Evolutionary conservation across 495 filamentous ascomycete species (phyloP), one percentile per base, ranked within the genome.

Genomic region (Xylaria curta): DNA sequence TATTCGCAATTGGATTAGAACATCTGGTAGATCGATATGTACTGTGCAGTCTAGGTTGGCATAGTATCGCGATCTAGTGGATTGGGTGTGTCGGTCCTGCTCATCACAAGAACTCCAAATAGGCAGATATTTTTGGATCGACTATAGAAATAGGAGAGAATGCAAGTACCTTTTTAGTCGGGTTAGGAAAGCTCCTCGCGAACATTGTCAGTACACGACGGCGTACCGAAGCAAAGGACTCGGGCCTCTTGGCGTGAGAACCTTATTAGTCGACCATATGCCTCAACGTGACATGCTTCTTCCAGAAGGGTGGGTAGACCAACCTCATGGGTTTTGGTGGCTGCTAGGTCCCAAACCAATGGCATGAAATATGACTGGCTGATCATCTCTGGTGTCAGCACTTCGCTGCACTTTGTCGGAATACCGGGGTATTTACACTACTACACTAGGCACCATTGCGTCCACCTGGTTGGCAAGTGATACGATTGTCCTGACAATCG

Each of bases 221-320:
- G 46, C 8, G 46, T 42, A 66, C 69, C 60, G 61, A 58, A 51
- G 31, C 53, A 40, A 65, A 65, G 31, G 38, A 33, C 19, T 26
- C 17, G 21, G 51, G 49, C 42, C 26, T 58, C 70, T 72, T 72
- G 70, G 70, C 70, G 70, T 72, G 70, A 72, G 70, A 72, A 72
- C 70, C 70, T 72, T 72, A 72, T 72, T 68, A 72, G 19, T 44
- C 44, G 44, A 26, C 26, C 31, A 47, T 69, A 69, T 69, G 54
- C 26, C 56, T 59, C n/a, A 7, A 64, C 40, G 49, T 54, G 66
- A 54, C 56, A 65, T 59, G 71, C 65, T 68, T 69, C 65, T 68
- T 69, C 71, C 59, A 73, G 71, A 73, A 69, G 58, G 65, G 51
- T 71, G 69, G 47, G 61, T 51, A 49, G 42, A 65, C 61, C 69